Evolutionary conservation across 2,329 filamentous ascomycete genomes (phyloP), one percentile per base, ranked within the genome.

Genomic region (Ceratocystis lukuohia): DNA sequence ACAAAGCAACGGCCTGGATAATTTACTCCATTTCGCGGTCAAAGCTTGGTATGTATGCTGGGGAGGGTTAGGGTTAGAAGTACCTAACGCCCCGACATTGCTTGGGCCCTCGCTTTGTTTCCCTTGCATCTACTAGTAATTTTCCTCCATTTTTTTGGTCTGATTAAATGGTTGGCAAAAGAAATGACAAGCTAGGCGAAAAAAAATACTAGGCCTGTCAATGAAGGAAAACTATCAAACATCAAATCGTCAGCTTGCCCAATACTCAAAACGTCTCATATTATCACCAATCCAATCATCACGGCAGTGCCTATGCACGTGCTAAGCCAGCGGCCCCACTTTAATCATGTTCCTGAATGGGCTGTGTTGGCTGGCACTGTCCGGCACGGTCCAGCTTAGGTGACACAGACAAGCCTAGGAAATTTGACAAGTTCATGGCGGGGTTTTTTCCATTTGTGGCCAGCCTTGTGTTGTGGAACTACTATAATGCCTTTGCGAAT

Each of bases 241-340:
- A 15, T 41, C 10, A 41, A 41, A 41, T 41, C 37, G 37, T 41
- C 10, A 41, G 37, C 37, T 41, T 10, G 3, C 37, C 37, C 37
- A 41, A 4, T 41, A 41, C 37, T 41, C 4, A 25, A 53, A 53
- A 12, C 48, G 48, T 53, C 48, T 25, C 48, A 53, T 12, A 53
- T 28, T 10, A 37, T 59, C 56, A 59, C 25, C 28, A 59, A 59
- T 20, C 25, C 56, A 59, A 59, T 59, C 25, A 59, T 17, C 28
- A 37, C 56, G 56, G 56, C 28, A 59, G 56, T 59, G 56, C 56
- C 15, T 30, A 59, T 59, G 28, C 56, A 59, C 56, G 56, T 59
- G 56, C 56, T 37, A 10, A 5, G 12, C 56, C 56, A n/a, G n/a
- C 56, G 17, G 56, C 28, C 56, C 56, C 56, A 33, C 56, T 59